These are phyloP conservation scores for Pyrenophora tritici-repentis DNA, from an alignment of 2,329 filamentous ascomycete species.

Conservation along the genomic window DNA sequence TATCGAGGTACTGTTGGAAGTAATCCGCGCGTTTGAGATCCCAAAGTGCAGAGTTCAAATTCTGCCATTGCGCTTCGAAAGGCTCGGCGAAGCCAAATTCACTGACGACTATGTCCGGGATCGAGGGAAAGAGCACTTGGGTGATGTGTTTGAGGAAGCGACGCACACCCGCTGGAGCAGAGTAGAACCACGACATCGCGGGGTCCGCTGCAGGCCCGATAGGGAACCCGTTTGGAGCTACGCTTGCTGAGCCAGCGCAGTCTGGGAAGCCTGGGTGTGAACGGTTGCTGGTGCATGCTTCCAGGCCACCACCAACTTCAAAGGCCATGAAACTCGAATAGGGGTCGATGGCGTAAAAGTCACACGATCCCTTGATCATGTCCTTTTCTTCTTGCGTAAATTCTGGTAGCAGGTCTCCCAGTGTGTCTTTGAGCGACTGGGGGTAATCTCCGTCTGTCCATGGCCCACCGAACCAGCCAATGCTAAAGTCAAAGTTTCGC, in stretches of 20 bases:
- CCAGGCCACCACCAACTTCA: slow-evolving; percentile 39
- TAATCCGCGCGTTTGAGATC: slow-evolving; percentile 50
- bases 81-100: slow-evolving; percentile 53
- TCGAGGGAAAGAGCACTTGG: slow-evolving; percentile 49
- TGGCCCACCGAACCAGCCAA: slow-evolving; percentile 55
- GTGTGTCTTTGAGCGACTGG: slow-evolving; percentile 46
- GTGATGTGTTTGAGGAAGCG: slow-evolving; percentile 52
- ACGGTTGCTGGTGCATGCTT: slow-evolving; percentile 50
- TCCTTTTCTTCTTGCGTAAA: slow-evolving; percentile 48
- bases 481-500: slow-evolving; percentile 50
- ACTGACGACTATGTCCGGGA: slow-evolving; percentile 49
- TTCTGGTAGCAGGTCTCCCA: slow-evolving; percentile 47
- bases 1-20: slow-evolving; percentile 50
- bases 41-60: slow-evolving; percentile 44
- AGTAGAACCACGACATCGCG: slow-evolving; percentile 50
- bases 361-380: slow-evolving; percentile 51
- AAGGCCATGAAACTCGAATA: slow-evolving; percentile 42
- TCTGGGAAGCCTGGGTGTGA: slow-evolving; percentile 49
- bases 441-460: slow-evolving; percentile 55
- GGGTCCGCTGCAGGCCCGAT: slow-evolving; percentile 52
- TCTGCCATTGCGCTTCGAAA: slow-evolving; percentile 43
- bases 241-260: slow-evolving; percentile 45
- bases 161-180: slow-evolving; percentile 48
- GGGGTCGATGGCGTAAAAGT: slow-evolving; percentile 52
- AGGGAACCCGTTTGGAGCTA: slow-evolving; percentile 51